phyloP scores from a whole-genome alignment of 2,329 filamentous ascomycete species.

The Gnomoniopsis sp. region DNA sequence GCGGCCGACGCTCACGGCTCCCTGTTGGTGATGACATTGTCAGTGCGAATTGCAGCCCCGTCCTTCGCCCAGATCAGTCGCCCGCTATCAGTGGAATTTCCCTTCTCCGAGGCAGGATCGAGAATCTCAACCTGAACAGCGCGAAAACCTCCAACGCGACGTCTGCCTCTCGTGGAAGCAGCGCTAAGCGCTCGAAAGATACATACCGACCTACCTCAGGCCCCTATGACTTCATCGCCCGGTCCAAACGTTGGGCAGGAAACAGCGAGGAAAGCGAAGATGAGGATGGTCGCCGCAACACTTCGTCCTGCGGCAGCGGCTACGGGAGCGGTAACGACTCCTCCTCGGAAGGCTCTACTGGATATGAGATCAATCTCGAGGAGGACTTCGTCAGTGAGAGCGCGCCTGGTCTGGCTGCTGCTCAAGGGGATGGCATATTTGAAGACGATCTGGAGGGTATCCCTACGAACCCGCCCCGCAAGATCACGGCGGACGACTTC shows the following conservation, averaged over 20 bases:
- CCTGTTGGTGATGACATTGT: slow-evolving; percentile 52
- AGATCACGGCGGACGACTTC: slow-evolving; percentile 92
- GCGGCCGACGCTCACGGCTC: slow-evolving; percentile 35
- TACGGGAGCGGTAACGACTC: slow-evolving; percentile 63
- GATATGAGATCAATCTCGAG: slow-evolving; percentile 82
- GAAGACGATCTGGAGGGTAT: slow-evolving; percentile 51
- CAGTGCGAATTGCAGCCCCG: slow-evolving; percentile 61
- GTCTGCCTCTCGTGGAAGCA: slow-evolving; percentile 53
- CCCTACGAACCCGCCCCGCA: slow-evolving; percentile 54
- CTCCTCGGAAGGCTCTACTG: slow-evolving; percentile 67
- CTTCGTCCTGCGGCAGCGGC: slow-evolving; percentile 19
- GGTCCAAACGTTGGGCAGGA: not conserved
- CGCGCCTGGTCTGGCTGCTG: slow-evolving; percentile 38
- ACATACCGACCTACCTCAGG: slow-evolving; percentile 18
- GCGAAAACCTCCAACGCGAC: slow-evolving; percentile 41
- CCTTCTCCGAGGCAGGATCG: slow-evolving; percentile 76
- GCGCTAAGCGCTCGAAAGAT: slow-evolving; percentile 27
- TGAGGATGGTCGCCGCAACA: slow-evolving; percentile 34
- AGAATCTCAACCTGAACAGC: slow-evolving; percentile 66
- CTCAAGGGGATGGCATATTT: slow-evolving; percentile 19
- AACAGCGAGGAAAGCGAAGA: slow-evolving; percentile 56
- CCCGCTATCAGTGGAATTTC: slow-evolving; percentile 71
- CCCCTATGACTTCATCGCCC: not conserved
- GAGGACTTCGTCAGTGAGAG: slow-evolving; percentile 78
- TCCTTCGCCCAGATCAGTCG: slow-evolving; percentile 46